Evolutionary conservation across 1,284 basidiomycete genomes (phyloP), one percentile per base, ranked within the genome.

Genomic region (Serendipita sp.): DNA sequence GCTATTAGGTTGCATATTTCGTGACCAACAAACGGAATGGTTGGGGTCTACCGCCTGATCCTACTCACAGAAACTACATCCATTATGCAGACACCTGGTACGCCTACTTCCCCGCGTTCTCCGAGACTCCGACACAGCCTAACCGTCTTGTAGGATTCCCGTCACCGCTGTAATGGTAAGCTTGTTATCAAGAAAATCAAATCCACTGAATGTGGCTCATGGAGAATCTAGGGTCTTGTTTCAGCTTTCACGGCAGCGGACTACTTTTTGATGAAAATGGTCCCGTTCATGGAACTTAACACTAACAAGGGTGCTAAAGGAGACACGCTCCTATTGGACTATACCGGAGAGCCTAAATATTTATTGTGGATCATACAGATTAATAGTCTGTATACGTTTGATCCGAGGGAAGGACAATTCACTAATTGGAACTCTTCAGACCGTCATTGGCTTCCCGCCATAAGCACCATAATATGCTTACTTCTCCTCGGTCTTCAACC

Each of bases 51-150:
- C 53, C 53, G 17, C 53, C 53, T 29, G 32, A 58, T 34, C 47
- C 47, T 49, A 58, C 22, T n/a, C 15, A 34, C 22, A 29, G 30
- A 32, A 26, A 58, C 32, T 58, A 29, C 2, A 58, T 58, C 32
- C 53, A 58, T 35, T 58, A 58, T 26, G 53, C 32, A 30, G 17
- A 58, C 32, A 58, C 53, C 17, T 58, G 53, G 53, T 58, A 58
- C 26, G 45, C 26, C n/a, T 49, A 22, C n/a, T n/a, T 30, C 22
- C 10, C 30, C 22, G 32, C 17, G 8, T 26, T 30, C 30, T 4
- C 30, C 22, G 22, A 30, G 5, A 32, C 53, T 4, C 30, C 22
- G 22, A 30, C 22, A 32, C 53, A 22, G 53, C 17, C 17, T 29
- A 5, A 49, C 47, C 17, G 29, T 49, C 15, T 35, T 30, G 4